Conservation (phyloP, 140 eudicot species). For the Bidens hawaiensis region DNA sequence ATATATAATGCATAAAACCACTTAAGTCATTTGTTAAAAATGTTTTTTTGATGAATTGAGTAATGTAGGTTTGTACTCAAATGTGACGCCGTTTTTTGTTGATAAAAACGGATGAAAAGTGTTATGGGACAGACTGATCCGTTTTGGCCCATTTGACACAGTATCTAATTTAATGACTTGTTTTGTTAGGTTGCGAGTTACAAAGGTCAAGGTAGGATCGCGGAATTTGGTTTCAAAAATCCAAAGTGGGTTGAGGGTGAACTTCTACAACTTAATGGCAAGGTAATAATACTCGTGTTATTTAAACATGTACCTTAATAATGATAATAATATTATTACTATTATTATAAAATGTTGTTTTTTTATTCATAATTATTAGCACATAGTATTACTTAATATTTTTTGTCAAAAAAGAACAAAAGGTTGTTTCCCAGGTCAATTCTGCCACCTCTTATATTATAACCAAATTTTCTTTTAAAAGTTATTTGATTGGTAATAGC, state of each 20-base stretch:
- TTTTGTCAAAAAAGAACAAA: not conserved
- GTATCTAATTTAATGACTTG: slow-evolving; percentile 1
- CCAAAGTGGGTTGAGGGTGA: slow-evolving; percentile 99
- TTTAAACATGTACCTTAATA: not conserved
- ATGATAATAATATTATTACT: too few species aligned
- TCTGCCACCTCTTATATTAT: not conserved
- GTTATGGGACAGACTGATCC: not conserved
- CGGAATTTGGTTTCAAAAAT: slow-evolving; percentile 78
- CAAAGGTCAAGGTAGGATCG: slow-evolving; percentile 96
- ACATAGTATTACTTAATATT: too few species aligned
- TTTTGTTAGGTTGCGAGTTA: slow-evolving; percentile 67
- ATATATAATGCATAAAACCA: slow-evolving; percentile 1
- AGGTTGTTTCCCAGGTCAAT: not conserved
- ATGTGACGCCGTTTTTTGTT: not conserved
- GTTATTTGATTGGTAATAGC: too few species aligned
- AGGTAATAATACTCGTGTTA: slow-evolving; percentile 39
- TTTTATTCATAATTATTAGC: not conserved
- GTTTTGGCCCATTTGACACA: not conserved
- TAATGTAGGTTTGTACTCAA: not conserved
- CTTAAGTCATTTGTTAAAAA: not conserved
- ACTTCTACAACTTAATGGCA: slow-evolving; percentile 93
- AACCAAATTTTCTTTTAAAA: too few species aligned
- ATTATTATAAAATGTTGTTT: not conserved
- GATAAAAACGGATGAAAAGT: not conserved
- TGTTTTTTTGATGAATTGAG: not conserved